phyloP scores from a whole-genome alignment of 306 rosid genomes.

The Acmispon strigosus region DNA sequence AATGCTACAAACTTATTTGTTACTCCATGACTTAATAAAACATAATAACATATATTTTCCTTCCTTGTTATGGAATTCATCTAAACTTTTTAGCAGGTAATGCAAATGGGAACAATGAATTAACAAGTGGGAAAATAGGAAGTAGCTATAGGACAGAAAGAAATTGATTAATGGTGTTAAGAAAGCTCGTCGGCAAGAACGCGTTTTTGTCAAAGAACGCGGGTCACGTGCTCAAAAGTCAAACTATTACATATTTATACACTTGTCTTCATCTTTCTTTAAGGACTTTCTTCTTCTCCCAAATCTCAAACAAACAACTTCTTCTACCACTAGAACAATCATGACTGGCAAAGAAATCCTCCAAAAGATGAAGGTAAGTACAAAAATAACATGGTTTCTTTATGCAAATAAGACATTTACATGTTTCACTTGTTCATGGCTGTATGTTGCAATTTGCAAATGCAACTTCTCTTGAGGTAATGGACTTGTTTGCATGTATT shows the following conservation, averaged over 20 bases:
- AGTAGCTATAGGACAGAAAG: not conserved
- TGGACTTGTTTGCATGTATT: slow-evolving; percentile 1
- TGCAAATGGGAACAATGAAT: not conserved
- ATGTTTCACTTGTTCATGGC: not conserved
- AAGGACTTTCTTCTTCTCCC: not conserved
- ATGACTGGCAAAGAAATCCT: slow-evolving; percentile 39
- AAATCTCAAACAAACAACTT: too few relatives aligned
- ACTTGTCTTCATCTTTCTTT: not conserved
- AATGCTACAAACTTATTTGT: too few relatives aligned
- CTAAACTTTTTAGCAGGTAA: not conserved
- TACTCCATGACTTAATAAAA: not conserved
- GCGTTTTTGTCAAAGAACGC: slow-evolving; percentile 19
- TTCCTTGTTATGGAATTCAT: not conserved
- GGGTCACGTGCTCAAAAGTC: slow-evolving; percentile 32
- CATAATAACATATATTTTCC: not conserved
- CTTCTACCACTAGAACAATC: not conserved
- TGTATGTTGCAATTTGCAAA: not conserved
- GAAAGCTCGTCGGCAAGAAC: slow-evolving; percentile 32
- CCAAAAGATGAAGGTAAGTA: slow-evolving; percentile 32
- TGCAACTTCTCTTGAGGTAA: slow-evolving; percentile 15
- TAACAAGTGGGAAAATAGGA: slow-evolving; percentile 4
- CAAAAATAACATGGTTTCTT: not conserved
- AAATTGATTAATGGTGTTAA: not conserved
- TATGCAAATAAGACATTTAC: not conserved
- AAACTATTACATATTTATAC: slow-evolving; percentile 9